Base-by-base conservation (phyloP, 1,284 basidiomycete species). In the Coniferiporia weirii region DNA sequence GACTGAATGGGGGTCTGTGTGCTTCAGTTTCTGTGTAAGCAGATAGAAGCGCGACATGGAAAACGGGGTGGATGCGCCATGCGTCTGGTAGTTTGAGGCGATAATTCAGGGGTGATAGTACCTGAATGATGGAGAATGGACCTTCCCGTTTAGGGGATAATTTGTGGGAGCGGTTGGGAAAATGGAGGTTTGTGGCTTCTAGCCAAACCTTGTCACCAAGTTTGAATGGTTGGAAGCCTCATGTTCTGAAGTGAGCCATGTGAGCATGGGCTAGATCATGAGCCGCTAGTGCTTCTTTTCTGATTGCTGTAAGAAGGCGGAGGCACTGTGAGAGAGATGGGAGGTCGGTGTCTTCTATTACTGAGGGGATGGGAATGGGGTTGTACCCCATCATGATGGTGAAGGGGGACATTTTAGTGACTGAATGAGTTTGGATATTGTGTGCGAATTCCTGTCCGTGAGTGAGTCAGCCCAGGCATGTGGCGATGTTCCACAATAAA, bases 361-460 rank as follows among this genome's bases (percentile, higher is more conserved):
- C 38, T 40, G 27, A 27, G 27, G 27, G 27, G 5, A 27, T 27
- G 2, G 27, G 27, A 3, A 12, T 61, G 13, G 70, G 69, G 35
- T 67, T 57, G 32, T 54, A 66, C 4, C 70, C 69, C 3, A 64
- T 49, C 40, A 63, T 59, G 19, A 65, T 64, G 9, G 63, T 63
- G 65, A 71, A 72, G 1, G 69, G 71, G 0, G 69, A 60, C 6
- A 51, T 27, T 2, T 46, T 54, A 12, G 67, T 70, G 0, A 68
- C 57, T 2, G 64, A 45, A 15, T 66, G 65, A 1, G 57, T 34
- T 0, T 57, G 49, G 54, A 63, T 62, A 43, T 66, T 66, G 49
- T 60, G 59, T 15, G 63, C 55, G 40, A 66, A 66, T 48, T 66
- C 62, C n/a, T 63, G 63, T 66, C 5, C 0, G 68, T 58, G 1